Evolutionary conservation across 1,284 basidiomycete species (phyloP), one percentile per base, ranked within the genome.

Genomic region (Boletellus deceptivus): DNA sequence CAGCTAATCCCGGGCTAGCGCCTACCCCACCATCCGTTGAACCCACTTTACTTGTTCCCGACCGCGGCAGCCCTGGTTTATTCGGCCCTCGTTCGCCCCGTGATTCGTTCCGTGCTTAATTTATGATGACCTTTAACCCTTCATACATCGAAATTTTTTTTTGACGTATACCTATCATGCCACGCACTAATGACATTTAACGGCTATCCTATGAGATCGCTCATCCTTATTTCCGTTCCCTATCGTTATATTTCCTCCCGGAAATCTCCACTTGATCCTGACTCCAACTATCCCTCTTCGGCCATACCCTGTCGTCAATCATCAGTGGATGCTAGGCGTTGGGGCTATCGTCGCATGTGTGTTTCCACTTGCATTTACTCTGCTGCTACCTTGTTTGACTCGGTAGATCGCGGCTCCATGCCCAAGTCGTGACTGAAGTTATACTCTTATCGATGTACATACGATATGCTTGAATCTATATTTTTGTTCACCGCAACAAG

Each of bases 51-150:
- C 69, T 82, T 36, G 78, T 80, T 22, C 82, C 81, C n/a, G 75
- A 74, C 14, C 67, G 69, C 49, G 69, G 71, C 38, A 79, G 77
- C 55, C 82, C 81, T 38, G 84, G 83, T 24, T 64, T 86, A 58
- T 86, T 86, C 57, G 84, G 84, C 24, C 83, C 84, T 48, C 72
- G 81, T 42, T 77, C 81, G 25, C 78, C 80, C 18, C 69, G 73
- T 35, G 68, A 65, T 49, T 78, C 78, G 6, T 59, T 55, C 34
- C 62, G 39, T 39, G 39, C 51, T 40, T 66, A 50, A 49, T 24
- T 11, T 31, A 14, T 14, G 22, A 34, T 27, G 43, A 39, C 14
- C 24, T 14, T 16, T n/a, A 17, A 25, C 35, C 14, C 42, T 35
- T 14, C 4, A 31, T 29, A 3, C 25, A 33, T 17, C 17, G 14